Evolutionary conservation across 805 yeast genomes (phyloP), one percentile per base, ranked within the genome.

Genomic region (Zygoascus flipseniorum): DNA sequence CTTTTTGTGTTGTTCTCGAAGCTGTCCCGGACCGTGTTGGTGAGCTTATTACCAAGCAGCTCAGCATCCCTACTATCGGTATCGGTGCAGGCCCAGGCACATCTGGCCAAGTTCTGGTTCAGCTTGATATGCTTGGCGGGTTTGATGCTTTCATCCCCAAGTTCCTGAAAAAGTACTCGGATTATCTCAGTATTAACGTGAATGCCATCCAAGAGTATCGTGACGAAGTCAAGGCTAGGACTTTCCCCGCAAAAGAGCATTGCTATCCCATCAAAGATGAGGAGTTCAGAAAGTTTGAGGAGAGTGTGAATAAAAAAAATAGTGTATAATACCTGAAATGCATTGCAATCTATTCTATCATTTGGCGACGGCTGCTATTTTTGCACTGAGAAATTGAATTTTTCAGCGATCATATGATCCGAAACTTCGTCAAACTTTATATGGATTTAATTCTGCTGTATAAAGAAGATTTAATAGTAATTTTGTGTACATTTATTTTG

Each of bases 71-170:
- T 0, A 86, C 95, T 0, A 89, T 92, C 59, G 99, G 99, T 2
- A 92, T 92, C 48, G 99, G 99, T 4, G 97, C 98, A 0, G 98
- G 99, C 0, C 79, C 81, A 20, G 71, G 71, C 8, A 84, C 92
- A 8, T 79, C 86, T 37, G 98, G 96, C 0, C 98, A 93, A 67
- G 96, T 92, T 1, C 74, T 92, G 41, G 99, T 92, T 0, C 82
- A 86, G 67, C 79, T 87, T 3, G 99, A 92, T 65, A 63, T 87
- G 69, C 71, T 92, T 32, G 97, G 97, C 9, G 72, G 70, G 1
- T 72, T 74, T 49, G 80, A 81, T 45, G 76, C 76, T 0, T 73
- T 70, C 46, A 65, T 68, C 20, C 86, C 86, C 1, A 86, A 85
- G 64, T 90, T 93, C 68, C 92, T 89, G 28, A 86, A 87, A 63